These are phyloP conservation scores for Yamadazyma diospyri DNA, from an alignment of 1,139 yeast genomes.

Conservation along the genomic window DNA sequence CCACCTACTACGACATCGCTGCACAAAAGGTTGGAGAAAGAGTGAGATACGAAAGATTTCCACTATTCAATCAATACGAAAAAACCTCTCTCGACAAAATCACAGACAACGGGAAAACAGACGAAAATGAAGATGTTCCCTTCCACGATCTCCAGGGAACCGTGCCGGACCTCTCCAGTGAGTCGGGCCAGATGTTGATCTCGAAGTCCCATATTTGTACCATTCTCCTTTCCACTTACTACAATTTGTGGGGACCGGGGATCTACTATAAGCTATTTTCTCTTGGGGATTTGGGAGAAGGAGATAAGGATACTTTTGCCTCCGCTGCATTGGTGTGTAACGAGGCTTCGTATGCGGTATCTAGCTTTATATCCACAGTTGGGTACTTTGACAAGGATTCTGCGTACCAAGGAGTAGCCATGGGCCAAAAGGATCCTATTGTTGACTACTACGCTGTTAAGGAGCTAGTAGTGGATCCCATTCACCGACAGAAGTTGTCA, in stretches of 20 bases:
- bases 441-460: slow-evolving; percentile 29
- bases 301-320: slow-evolving; percentile 61
- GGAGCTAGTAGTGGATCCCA: slow-evolving; percentile 3
- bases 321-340: slow-evolving; percentile 50
- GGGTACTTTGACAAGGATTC: slow-evolving; percentile 26
- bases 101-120: not conserved
- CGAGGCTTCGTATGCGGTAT: slow-evolving; percentile 51
- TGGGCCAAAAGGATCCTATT: slow-evolving; percentile 38
- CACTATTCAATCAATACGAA: slow-evolving; percentile 8
- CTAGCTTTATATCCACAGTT: slow-evolving; percentile 26
- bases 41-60: slow-evolving; percentile 19
- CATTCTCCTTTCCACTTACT: slow-evolving; percentile 48
- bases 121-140: slow-evolving; percentile 15
- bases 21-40: slow-evolving; percentile 31
- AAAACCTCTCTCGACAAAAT: not conserved
- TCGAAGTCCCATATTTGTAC: slow-evolving; percentile 53
- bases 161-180: slow-evolving; percentile 55
- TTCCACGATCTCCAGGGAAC: slow-evolving; percentile 53
- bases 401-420: slow-evolving; percentile 33
- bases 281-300: slow-evolving; percentile 60
- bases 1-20: slow-evolving; percentile 63
- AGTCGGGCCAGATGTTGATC: slow-evolving; percentile 56
- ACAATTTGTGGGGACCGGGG: slow-evolving; percentile 55
- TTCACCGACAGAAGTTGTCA: slow-evolving; percentile 11
- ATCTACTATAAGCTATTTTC: slow-evolving; percentile 51